Conservation (phyloP, 2,329 filamentous ascomycete genomes). For the Pseudopithomyces maydicus region DNA sequence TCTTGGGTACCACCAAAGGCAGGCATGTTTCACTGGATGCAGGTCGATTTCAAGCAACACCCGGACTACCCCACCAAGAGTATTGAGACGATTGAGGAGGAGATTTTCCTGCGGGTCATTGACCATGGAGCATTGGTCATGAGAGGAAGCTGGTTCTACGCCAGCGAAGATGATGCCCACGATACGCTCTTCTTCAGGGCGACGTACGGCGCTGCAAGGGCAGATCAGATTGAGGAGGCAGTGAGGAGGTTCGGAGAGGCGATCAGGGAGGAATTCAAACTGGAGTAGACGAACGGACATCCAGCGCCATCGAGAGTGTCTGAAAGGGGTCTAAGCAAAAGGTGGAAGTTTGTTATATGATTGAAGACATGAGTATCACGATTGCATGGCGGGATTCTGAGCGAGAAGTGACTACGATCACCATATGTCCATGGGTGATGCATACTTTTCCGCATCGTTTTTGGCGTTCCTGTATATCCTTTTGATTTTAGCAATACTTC, state of each 20-base stretch:
- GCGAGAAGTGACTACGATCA: no score
- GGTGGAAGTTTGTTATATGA: neutral
- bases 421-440: no score
- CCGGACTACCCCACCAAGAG: constrained; percentile 58
- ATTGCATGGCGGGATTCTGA: neutral
- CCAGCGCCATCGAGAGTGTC: neutral
- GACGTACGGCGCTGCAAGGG: constrained; percentile 81
- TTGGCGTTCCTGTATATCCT: no score
- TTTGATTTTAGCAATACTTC: no score
- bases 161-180: constrained; percentile 65
- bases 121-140: constrained; percentile 79
- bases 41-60: constrained; percentile 69
- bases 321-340: neutral
- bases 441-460: no score
- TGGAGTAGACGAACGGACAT: constrained; percentile 34
- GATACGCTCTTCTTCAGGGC: constrained; percentile 82
- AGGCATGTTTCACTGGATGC: constrained; percentile 95
- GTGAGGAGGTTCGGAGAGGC: constrained; percentile 72
- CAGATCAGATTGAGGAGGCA: constrained; percentile 56
- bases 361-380: neutral
- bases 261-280: constrained; percentile 65
- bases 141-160: constrained; percentile 88
- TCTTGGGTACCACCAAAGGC: constrained; percentile 80
- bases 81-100: constrained; percentile 75
- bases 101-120: constrained; percentile 80